A percentile compares a stretch with the other conserved stretches of the same genome.
Evolutionary conservation across 2,329 filamentous ascomycete species (phyloP).

Genomic region (Microsporum audouinii): DNA sequence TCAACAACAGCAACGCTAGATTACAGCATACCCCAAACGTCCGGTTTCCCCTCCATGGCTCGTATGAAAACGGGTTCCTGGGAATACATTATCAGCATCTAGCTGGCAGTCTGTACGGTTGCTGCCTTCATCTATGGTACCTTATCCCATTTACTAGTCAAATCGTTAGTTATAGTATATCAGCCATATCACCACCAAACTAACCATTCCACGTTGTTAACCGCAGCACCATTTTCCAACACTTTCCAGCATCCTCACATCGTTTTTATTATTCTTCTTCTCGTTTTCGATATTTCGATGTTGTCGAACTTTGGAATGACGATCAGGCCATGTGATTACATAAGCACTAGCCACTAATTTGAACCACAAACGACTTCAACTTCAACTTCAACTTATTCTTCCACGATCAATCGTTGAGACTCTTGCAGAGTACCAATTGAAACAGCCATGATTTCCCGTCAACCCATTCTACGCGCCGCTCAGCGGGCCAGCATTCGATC

Average conservation of each 20-base stretch:
- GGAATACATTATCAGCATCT: not conserved
- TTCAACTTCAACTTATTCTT: not conserved
- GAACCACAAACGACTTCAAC: not conserved
- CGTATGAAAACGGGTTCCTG: conserved; percentile 73
- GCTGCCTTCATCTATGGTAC: conserved; percentile 28
- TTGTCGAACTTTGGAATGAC: not conserved
- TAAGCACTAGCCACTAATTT: not conserved
- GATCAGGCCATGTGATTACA: conserved; percentile 1
- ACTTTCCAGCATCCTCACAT: not conserved
- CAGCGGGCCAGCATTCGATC: conserved; percentile 41
- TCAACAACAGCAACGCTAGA: not conserved
- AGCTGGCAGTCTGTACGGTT: not conserved
- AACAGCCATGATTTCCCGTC: conserved; percentile 50
- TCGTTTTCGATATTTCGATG: not conserved
- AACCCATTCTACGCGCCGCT: conserved; percentile 49
- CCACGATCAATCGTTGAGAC: not conserved
- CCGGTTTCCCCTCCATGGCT: conserved; percentile 64
- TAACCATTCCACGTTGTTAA: conserved; percentile 81
- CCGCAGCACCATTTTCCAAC: conserved; percentile 40
- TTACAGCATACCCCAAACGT: conserved; percentile 50
- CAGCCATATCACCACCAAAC: conserved; percentile 17
- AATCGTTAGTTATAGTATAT: conserved; percentile 14
- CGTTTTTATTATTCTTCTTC: not conserved
- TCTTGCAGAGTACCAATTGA: conserved; percentile 2
- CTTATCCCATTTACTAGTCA: conserved; percentile 64